Percentiles rank a stretch among this genome's conserved stretches.
phyloP scores from a whole-genome alignment of 2,329 filamentous ascomycete genomes.

The Fusarium cyanostomum region DNA sequence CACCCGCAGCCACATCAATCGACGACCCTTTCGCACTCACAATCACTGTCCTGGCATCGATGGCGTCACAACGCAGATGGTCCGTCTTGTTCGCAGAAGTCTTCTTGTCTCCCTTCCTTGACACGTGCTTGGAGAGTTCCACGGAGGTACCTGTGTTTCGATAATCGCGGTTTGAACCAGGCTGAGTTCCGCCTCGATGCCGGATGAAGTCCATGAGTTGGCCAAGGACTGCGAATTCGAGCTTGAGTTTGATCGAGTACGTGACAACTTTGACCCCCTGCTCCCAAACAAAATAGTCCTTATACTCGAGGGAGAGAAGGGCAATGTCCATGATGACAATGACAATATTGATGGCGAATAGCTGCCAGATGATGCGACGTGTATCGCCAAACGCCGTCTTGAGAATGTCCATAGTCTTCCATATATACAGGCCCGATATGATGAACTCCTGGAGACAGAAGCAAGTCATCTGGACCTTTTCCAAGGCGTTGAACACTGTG shows the following conservation, averaged over 20 bases:
- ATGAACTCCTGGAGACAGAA: slow-evolving; percentile 22
- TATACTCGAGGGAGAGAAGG: slow-evolving; percentile 46
- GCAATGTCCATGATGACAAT: slow-evolving; percentile 56
- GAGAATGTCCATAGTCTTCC: slow-evolving; percentile 25
- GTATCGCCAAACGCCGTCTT: slow-evolving; percentile 26
- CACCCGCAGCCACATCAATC: neutral
- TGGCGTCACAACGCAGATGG: neutral
- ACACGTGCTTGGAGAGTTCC: slow-evolving; percentile 6
- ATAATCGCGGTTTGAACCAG: neutral
- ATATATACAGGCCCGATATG: slow-evolving; percentile 20
- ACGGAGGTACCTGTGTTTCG: slow-evolving; percentile 6
- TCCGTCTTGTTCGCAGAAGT: neutral
- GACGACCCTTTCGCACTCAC: neutral
- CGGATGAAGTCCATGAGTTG: slow-evolving; percentile 49
- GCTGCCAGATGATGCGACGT: slow-evolving; percentile 17
- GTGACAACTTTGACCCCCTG: slow-evolving; percentile 48
- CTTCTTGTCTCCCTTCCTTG: neutral
- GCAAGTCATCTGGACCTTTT: slow-evolving; percentile 18
- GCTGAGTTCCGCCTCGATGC: slow-evolving; percentile 11
- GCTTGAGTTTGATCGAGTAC: slow-evolving; percentile 51
- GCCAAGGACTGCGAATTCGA: slow-evolving; percentile 50
- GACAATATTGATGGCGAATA: slow-evolving; percentile 51
- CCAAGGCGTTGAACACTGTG: slow-evolving; percentile 45
- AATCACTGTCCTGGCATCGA: neutral
- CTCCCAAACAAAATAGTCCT: slow-evolving; percentile 46